Base-by-base conservation (phyloP, 2,329 filamentous ascomycete genomes). In the Capronia epimyces region DNA sequence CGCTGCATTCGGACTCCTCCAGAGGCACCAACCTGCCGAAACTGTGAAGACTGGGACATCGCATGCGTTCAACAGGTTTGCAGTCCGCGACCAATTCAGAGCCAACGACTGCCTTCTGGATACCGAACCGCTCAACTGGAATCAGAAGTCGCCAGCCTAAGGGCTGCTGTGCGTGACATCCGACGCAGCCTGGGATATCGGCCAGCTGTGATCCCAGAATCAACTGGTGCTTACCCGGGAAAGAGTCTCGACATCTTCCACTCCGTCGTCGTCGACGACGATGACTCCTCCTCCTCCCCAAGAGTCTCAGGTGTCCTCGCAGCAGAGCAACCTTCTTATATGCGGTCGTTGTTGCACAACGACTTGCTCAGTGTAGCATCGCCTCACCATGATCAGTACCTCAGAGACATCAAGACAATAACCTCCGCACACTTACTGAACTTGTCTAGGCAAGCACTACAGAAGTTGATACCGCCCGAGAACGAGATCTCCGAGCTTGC, bases 331-430 rank as follows among this genome's bases (percentile, higher is more conserved):
- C 47, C 46, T 18, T 43, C 50, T 6, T 48, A 55, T 21, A 22
- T 57, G 13, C 48, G 46, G 15, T 49, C 48, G 3, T 29, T 57
- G 21, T 57, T 57, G 29, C 47, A 54, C 22, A 54, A 54, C 43
- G 48, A 57, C 12, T 46, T 31, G 51, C 12, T 57, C 43, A 52
- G 48, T 40, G 31, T 40, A 2, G 52, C 52, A 5, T 22, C 41
- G 18, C 24, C 21, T 12, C 12, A 36, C 9, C 27, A 20, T 20
- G 41, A 49, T 31, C 32, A 48, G 15, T 24, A 43, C 24, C 37
- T 42, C n/a, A 37, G 34, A 24, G 40, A 47, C 21, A 43, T 43
- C 24, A 39, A 29, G 21, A 20, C 27, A 12, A 51, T 43, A 18
- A 43, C 47, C 5, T 44, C 44, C 2, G 45, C 31, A 10, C 36